Base-by-base conservation (phyloP, 192 early-diverging fungal genomes). In the Coemansia sp. region DNA sequence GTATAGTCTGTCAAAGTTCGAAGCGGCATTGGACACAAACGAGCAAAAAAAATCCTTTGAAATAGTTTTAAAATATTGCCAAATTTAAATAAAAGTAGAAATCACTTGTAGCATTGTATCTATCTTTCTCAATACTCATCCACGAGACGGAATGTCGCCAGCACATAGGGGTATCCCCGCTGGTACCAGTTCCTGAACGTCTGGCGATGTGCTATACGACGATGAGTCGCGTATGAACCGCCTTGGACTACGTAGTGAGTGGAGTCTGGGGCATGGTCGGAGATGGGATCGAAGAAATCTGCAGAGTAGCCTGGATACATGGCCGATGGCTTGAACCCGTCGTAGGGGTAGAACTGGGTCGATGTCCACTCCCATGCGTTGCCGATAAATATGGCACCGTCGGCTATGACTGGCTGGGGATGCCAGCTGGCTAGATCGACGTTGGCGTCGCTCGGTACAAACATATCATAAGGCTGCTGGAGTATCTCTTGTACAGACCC, bases 151-250 rank as follows among this genome's bases (percentile, higher is more conserved):
- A 95, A 95, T 0, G 86, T 89, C 6, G 89, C 86, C 84, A 95
- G 91, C 10, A 94, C 90, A 70, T 87, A 97, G 11, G 91, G 91
- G 70, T 97, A 97, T 5, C 75, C 87, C 17, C 88, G 66, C 78
- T 98, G 96, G 66, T 94, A 96, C 95, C 95, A 98, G 76, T 98
- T 98, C 11, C 92, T 69, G 77, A 96, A 95, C 6, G 89, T 87
- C 53, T 77, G 67, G 19, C 96, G 67, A 23, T 80, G 80, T 7
- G 89, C 89, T 14, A 96, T 86, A 8, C 88, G 53, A 9, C 92
- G 92, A 58, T 92, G 90, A 0, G 96, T 98, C 9, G 93, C 94
- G 90, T 93, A 98, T 2, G 88, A 89, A 1, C 74, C 96, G 52
- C 96, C 96, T 33, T 95, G 66, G 17, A 98, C 84, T 2, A 94